These are phyloP conservation scores for Lecanicillium sp. DNA, from an alignment of 2,329 filamentous ascomycete species.

Conservation along the genomic window DNA sequence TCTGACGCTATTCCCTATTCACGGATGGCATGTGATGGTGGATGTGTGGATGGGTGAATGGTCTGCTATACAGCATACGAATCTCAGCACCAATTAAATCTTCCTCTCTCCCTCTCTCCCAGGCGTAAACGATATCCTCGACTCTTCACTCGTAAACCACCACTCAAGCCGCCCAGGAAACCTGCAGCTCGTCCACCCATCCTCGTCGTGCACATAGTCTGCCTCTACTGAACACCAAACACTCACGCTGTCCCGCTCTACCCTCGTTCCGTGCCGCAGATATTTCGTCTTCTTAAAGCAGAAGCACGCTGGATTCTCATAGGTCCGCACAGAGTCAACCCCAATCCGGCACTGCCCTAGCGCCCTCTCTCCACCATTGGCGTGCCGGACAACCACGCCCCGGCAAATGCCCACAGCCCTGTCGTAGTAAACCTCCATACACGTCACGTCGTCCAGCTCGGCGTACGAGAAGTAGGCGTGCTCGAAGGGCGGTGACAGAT, in stretches of 20 bases:
- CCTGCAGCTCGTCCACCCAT: neutral
- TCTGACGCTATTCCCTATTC: no score
- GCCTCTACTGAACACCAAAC: neutral
- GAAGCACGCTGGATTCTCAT: neutral
- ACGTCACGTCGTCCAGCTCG: neutral
- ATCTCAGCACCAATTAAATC: neutral
- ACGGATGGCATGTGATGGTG: no score
- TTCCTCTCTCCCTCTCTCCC: neutral
- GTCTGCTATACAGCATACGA: no score
- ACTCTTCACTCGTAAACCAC: constrained; percentile 11
- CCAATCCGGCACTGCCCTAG: constrained; percentile 9
- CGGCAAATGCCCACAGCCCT: constrained; percentile 6
- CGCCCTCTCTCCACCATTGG: constrained; percentile 4
- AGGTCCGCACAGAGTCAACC: constrained; percentile 1
- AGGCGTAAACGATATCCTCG: constrained; percentile 2
- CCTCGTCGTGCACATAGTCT: neutral
- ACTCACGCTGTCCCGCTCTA: constrained; percentile 2
- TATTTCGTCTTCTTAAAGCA: constrained; percentile 7
- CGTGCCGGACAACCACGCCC: constrained; percentile 2
- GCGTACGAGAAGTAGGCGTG: constrained; percentile 6
- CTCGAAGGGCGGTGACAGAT: constrained; percentile 5
- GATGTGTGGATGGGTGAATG: constrained; percentile 2
- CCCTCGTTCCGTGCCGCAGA: neutral
- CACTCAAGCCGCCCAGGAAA: constrained; percentile 8
- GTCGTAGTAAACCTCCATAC: constrained; percentile 5